Evolutionary conservation across 1,284 basidiomycete species (phyloP).

Genomic region (Phenoliferia sp.): DNA sequence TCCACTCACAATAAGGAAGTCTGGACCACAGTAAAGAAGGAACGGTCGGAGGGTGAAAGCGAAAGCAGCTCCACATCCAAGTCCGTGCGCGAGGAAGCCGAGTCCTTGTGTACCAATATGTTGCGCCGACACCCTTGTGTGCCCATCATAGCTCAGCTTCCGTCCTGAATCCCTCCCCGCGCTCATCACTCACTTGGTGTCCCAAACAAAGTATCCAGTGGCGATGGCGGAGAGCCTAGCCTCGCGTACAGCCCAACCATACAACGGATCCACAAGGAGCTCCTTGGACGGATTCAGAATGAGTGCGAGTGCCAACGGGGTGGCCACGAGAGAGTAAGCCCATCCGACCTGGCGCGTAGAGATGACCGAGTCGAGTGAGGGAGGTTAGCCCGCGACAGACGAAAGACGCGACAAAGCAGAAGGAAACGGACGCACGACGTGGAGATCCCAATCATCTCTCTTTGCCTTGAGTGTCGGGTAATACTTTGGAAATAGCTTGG

Average conservation of each 20-base stretch:
- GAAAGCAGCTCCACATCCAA: slow-evolving; percentile 39
- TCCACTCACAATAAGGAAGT: slow-evolving; percentile 38
- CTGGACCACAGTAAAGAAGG: slow-evolving; percentile 43
- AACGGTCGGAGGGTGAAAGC: slow-evolving; percentile 39
- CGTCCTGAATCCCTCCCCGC: background rate
- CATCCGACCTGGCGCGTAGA: slow-evolving; percentile 36
- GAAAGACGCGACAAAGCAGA: slow-evolving; percentile 30
- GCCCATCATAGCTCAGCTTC: slow-evolving; percentile 31
- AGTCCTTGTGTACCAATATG: slow-evolving; percentile 38
- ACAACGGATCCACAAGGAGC: slow-evolving; percentile 19
- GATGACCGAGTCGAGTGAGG: background rate
- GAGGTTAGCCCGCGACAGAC: slow-evolving; percentile 26
- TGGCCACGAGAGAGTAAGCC: slow-evolving; percentile 29
- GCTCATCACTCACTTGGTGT: slow-evolving; percentile 20
- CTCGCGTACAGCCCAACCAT: slow-evolving; percentile 20
- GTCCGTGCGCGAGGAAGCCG: slow-evolving; percentile 43
- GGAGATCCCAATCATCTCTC: slow-evolving; percentile 42
- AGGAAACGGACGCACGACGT: slow-evolving; percentile 37
- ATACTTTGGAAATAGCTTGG: slow-evolving; percentile 37
- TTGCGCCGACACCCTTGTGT: slow-evolving; percentile 38
- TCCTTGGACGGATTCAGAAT: slow-evolving; percentile 16
- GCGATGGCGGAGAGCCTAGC: slow-evolving; percentile 25
- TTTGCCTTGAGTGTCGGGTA: slow-evolving; percentile 38
- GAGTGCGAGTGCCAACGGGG: slow-evolving; percentile 21
- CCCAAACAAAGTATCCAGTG: slow-evolving; percentile 31